Evolutionary conservation across 208 protist genomes (phyloP).

Genomic region (Leishmania braziliensis): DNA sequence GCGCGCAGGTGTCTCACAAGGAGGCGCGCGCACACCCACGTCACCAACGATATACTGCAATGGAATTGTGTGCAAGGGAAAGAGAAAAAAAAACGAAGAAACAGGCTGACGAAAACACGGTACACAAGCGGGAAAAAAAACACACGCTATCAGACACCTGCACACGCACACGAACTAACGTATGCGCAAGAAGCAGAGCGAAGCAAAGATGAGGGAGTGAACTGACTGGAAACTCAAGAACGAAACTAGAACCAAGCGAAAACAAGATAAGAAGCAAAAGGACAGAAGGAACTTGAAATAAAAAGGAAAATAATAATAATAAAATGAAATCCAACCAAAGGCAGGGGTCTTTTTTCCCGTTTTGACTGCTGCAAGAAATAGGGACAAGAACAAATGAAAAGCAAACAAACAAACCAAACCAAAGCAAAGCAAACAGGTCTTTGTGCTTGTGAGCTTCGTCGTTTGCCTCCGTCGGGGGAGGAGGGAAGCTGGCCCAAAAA

Average conservation of each 20-base stretch:
- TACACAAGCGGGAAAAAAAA: not conserved
- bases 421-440: not conserved
- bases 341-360: not conserved
- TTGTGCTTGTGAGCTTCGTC: not conserved
- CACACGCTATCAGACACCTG: not conserved
- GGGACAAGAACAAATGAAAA: not conserved
- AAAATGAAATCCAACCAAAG: not conserved
- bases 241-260: not conserved
- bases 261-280: not conserved
- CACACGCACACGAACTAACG: not conserved
- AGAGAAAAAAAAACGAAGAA: not conserved
- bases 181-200: not conserved
- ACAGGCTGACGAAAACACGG: not conserved
- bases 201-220: not conserved
- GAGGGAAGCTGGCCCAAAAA: not conserved
- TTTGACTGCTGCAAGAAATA: not conserved
- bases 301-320: not conserved
- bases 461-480: not conserved
- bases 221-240: not conserved
- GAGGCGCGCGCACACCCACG: not conserved
- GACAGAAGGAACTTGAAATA: not conserved
- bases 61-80: not conserved
- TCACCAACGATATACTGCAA: constrained; percentile 1
- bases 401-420: not conserved
- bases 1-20: not conserved